Evolutionary conservation across 1,284 basidiomycete genomes (phyloP), one percentile per base, ranked within the genome.

Genomic region (Rhodotorula sp.): DNA sequence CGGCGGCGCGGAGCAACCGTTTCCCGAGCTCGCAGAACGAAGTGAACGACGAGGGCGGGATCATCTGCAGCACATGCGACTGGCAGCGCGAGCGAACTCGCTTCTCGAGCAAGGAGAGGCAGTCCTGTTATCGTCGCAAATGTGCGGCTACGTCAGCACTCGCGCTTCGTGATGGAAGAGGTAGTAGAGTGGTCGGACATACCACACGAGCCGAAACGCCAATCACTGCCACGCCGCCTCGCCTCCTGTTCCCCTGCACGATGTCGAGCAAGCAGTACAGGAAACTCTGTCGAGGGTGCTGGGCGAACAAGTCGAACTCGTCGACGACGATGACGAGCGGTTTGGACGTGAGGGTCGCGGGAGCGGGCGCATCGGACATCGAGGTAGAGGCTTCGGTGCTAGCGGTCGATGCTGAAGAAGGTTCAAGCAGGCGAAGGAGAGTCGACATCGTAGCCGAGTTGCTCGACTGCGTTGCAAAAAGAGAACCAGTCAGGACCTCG

Each of bases 31-130:
- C 38, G 49, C 52, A 18, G 50, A 72, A 74, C 18, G 49, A 59
- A 18, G 56, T 47, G 45, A 68, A 66, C 4, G 60, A 62, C 38
- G 65, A 70, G 2, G 50, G 56, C 21, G 70, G 70, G 49, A 74
- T 68, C 66, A 91, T 88, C 64, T 91, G 86, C 74, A 94, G 85
- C 77, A 93, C 90, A 62, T 94, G 85, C 50, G 93, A 92, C 7
- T 93, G 95, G 82, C 97, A 98, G 10, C 94, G 87, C 75, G 92
- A 95, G 81, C 97, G 95, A 63, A 97, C 94, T 60, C 94, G 86
- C 80, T 98, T 97, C 81, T 98, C 94, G 10, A 98, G 84, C 15
- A 92, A 82, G 68, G 91, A 90, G 70, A 95, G 86, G n/a, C 91
- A 90, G 78, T 97, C 93, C 83, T 84, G 70, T 38, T 38, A 16